Conservation (phyloP, 2,329 filamentous ascomycete species). For the Akanthomyces muscarius region DNA sequence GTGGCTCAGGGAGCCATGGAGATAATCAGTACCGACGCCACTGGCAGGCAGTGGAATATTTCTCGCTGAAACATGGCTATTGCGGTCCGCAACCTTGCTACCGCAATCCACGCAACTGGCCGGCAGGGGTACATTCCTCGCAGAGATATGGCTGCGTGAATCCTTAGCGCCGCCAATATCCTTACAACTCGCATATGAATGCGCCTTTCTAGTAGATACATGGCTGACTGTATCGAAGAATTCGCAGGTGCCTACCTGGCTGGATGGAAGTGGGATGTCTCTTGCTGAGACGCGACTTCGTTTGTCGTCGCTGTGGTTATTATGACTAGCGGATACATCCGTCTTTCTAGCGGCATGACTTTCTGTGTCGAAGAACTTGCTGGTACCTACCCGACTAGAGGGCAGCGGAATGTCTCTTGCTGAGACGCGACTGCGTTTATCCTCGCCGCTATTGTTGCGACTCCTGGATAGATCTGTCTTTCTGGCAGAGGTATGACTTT, state of each 20-base stretch:
- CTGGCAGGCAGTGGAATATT: conserved; percentile 12
- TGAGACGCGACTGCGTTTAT: conserved; percentile 26
- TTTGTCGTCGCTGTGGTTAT: neutral
- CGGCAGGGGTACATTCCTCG: conserved; percentile 38
- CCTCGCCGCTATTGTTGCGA: neutral
- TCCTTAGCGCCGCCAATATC: neutral
- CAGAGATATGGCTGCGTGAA: conserved; percentile 25
- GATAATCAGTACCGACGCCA: neutral
- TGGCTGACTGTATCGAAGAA: conserved; percentile 15
- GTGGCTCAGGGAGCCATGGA: conserved; percentile 20
- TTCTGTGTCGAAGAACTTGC: conserved; percentile 1
- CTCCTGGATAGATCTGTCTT: neutral
- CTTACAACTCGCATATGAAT: neutral
- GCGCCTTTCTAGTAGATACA: conserved; percentile 1
- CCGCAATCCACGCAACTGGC: conserved; percentile 39
- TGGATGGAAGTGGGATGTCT: conserved; percentile 10
- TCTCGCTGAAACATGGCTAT: conserved; percentile 27
- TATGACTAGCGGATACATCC: neutral
- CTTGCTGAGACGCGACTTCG: conserved; percentile 26
- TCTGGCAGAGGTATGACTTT: neutral
- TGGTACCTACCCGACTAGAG: neutral
- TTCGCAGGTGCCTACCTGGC: conserved; percentile 5
- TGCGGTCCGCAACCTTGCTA: conserved; percentile 41
- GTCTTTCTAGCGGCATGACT: neutral
- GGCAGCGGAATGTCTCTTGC: neutral